These are phyloP conservation scores for Starmerella floris DNA, from an alignment of 805 yeast species.

Conservation along the genomic window DNA sequence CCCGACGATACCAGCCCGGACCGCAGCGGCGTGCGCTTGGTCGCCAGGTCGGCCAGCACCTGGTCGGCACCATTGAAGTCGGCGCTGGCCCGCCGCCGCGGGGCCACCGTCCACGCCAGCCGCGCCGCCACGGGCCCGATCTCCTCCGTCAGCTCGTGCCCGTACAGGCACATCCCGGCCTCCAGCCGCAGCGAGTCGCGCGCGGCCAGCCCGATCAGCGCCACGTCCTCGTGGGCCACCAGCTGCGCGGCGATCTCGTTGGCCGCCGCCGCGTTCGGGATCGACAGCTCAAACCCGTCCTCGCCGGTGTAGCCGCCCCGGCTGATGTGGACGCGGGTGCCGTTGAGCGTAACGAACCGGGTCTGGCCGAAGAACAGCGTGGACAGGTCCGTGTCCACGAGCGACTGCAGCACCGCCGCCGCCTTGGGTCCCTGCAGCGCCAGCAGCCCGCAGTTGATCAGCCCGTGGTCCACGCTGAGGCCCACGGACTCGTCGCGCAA, in stretches of 20 bases:
- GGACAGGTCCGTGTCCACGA: constrained; percentile 45
- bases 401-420: constrained; percentile 47
- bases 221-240: constrained; percentile 40
- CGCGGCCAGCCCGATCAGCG: constrained; percentile 94
- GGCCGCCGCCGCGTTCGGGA: constrained; percentile 42
- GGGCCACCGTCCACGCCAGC: constrained; percentile 79
- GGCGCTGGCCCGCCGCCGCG: constrained; percentile 47
- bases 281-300: constrained; percentile 89
- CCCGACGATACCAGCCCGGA: constrained; percentile 65
- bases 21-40: constrained; percentile 50
- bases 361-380: constrained; percentile 65
- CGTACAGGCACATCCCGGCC: constrained; percentile 97
- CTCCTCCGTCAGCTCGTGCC: constrained; percentile 70
- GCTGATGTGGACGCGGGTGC: constrained; percentile 52
- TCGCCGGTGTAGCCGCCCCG: constrained; percentile 98
- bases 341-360: constrained; percentile 31
- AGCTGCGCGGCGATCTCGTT: constrained; percentile 48
- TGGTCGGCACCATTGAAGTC: constrained; percentile 63
- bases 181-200: constrained; percentile 89
- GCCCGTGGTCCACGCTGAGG: constrained; percentile 27
- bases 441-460: constrained; percentile 59
- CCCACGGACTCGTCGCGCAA: constrained; percentile 40
- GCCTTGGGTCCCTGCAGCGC: constrained; percentile 93
- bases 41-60: constrained; percentile 56
- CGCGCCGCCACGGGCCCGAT: constrained; percentile 83